Evolutionary conservation across 1,139 yeast species (phyloP), one percentile per base, ranked within the genome.

Genomic region (Lodderomyces orthopsilosis): DNA sequence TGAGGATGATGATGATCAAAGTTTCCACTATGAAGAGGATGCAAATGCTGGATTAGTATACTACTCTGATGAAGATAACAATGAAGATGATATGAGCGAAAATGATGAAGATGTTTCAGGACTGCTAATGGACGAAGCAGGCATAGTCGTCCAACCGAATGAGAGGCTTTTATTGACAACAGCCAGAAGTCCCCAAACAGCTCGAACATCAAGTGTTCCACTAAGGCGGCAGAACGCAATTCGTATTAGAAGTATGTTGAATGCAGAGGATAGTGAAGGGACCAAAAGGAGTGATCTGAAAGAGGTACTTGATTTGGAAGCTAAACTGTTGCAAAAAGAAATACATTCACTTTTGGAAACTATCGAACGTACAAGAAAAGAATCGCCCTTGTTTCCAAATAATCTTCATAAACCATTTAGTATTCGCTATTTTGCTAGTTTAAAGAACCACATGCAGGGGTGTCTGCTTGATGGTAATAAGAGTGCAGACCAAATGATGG

Each of bases 81-180:
- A 15, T 13, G 43, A 42, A 13, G 47, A 46, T 41, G 58, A 50
- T 13, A 41, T 12, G 43, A 30, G 34, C 19, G 34, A 17, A 8
- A 30, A 30, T 15, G 34, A 30, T 19, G 34, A 15, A 17, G 34
- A 30, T n/a, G n/a, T 13, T 14, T 30, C 15, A 13, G 34, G n/a
- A 9, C 19, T 30, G 34, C 34, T 30, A 6, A 30, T 30, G 43
- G 15, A 43, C 13, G 27, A n/a, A 14, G 12, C 54, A 32, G 46
- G 54, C 8, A 49, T 52, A 2, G 57, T 54, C 22, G 44, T 53
- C 21, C 55, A 49, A 35, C 45, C 58, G 6, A 54, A 52, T 37
- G 66, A 63, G 42, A 46, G 61, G 27, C 50, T 63, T n/a, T 51
- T 65, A 5, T 53, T 64, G 2, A 55, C 65, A 3, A 56, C 65